phyloP scores from a whole-genome alignment of 2,329 filamentous ascomycete species.

The Aspergillus uvarum region DNA sequence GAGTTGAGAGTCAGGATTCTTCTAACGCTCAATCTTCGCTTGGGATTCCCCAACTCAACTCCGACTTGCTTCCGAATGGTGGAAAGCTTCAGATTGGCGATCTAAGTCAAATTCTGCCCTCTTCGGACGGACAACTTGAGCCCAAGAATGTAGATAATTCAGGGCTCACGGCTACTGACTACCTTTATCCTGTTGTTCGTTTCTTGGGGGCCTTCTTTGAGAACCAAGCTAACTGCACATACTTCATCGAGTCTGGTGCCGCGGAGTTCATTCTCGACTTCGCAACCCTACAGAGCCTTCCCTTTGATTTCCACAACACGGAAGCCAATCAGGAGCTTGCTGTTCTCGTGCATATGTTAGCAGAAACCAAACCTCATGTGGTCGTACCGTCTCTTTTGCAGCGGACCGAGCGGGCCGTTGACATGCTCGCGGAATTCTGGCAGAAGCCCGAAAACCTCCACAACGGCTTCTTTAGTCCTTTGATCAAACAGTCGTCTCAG shows the following conservation, averaged over 20 bases:
- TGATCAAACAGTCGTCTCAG: slow-evolving; percentile 47
- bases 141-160: slow-evolving; percentile 52
- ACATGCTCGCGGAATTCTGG: slow-evolving; percentile 67
- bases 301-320: slow-evolving; percentile 68
- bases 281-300: slow-evolving; percentile 75
- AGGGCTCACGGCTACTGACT: slow-evolving; percentile 61
- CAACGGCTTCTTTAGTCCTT: slow-evolving; percentile 67
- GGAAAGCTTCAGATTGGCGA: slow-evolving; percentile 35
- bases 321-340: slow-evolving; percentile 68
- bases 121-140: slow-evolving; percentile 30
- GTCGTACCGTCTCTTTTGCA: slow-evolving; percentile 78
- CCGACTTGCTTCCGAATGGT: slow-evolving; percentile 38
- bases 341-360: slow-evolving; percentile 71
- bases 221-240: slow-evolving; percentile 69
- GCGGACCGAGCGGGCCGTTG: slow-evolving; percentile 68
- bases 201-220: slow-evolving; percentile 77
- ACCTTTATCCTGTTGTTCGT: slow-evolving; percentile 71
- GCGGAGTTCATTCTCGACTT: slow-evolving; percentile 83
- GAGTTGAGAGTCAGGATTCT: slow-evolving; percentile 27
- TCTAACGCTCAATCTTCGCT: slow-evolving; percentile 25
- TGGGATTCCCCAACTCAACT: slow-evolving; percentile 30
- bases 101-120: slow-evolving; percentile 28
- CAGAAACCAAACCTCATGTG: slow-evolving; percentile 77
- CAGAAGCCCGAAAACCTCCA: slow-evolving; percentile 42
- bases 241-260: slow-evolving; percentile 76